Evolutionary conservation across 805 yeast species (phyloP), one percentile per base, ranked within the genome.

Genomic region (Candida hispaniensis): DNA sequence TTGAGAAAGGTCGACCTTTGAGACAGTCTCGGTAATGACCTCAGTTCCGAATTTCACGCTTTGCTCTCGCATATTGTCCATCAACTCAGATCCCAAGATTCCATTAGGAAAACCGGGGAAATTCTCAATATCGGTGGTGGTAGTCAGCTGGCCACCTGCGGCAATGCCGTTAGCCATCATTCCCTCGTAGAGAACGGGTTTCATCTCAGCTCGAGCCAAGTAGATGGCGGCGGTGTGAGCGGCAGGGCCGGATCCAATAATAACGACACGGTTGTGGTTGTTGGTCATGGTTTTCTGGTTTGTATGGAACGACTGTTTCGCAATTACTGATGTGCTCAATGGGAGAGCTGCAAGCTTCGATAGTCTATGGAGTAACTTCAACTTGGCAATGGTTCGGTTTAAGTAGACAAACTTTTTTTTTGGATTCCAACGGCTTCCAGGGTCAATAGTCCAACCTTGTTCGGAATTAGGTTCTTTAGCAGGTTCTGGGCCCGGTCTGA

Each of bases 161-260:
- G 98, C 98, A 49, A 88, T 71, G 49, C 98, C 98, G 61, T 91
- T 91, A 46, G 98, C 98, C 55, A 79, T 66, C 79, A 88, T 67
- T 52, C 98, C 98, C 64, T 91, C 98, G 63, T 85, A 91, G 49
- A 91, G 60, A 18, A 80, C 75, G 14, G 98, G 96, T 61, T 79
- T 76, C 55, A 85, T 73, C 67, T 91, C 98, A 26, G 98, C 98
- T 61, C 98, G 78, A 18, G 97, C 78, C 38, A 91, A 67, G 61
- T 91, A 91, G 59, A 91, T 82, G 46, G 98, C 98, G 34, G 98
- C 98, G 26, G 98, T 91, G 69, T 91, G 95, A 39, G 96, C 98
- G 40, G 98, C 98, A 39, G 98, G 98, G 50, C 98, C 98, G 38
- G 96, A 86, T 27, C 98, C 97, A 33, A 57, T 52, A 27, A 57